Evolutionary conservation across 164 flowering plant species (phyloP), one percentile per base, ranked within the genome.

Genomic region (Vitis riparia): DNA sequence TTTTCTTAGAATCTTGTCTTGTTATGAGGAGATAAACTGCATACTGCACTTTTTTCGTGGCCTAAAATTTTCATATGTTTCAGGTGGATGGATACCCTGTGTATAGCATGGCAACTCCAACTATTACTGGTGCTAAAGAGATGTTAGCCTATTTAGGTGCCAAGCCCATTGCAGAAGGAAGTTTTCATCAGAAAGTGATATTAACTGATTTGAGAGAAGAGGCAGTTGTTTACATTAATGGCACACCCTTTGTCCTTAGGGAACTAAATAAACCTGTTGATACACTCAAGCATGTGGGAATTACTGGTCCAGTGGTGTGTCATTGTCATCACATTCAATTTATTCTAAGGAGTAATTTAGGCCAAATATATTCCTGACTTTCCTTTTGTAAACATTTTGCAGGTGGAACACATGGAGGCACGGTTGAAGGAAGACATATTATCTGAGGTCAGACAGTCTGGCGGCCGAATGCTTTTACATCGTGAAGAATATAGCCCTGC

Each of bases 41-140:
- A 8, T 44, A 1, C 3, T 7, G 11, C 17, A 30, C 49, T 37
- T 12, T 48, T 37, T 68, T 8, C 9, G 7, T 37, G 17, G 37
- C 52, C 56, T 11, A 13, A 69, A 17, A 59, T n/a, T 59, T 62
- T 8, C 8, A 0, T 48, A 62, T 71, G 29, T 29, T 79, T 77
- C 80, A 94, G 98, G 97, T 94, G 70, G 90, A 87, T 76, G 90
- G 88, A 29, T 92, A 84, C 77, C 92, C 97, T 68, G 93, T 94
- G 19, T 92, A 90, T 75, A 92, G 97, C 86, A 92, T 92, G 98
- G 98, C 97, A 68, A 92, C 97, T 62, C 98, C 97, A 67, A 91
- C 97, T 71, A 86, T 88, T 71, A 55, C 87, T 65, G 98, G 98
- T 51, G 97, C 97, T 65, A 90, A 84, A 81, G 94, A 88, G 77